Evolutionary conservation across 2,329 filamentous ascomycete species (phyloP).

Genomic region (Stemphylium lycopersici): DNA sequence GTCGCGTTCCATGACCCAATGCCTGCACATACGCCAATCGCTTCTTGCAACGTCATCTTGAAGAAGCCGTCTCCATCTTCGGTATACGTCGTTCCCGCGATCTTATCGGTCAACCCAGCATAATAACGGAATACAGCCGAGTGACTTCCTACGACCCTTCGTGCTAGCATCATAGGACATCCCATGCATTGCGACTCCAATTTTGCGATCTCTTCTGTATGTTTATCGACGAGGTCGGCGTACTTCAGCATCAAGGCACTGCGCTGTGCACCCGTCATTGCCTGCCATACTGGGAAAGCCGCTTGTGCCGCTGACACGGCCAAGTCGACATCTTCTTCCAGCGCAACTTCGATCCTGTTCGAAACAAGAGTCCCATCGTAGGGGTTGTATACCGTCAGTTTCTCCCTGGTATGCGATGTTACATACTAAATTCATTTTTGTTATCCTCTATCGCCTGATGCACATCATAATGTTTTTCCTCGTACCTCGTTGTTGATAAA

Average conservation of each 20-base stretch:
- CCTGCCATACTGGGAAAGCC: constrained; percentile 32
- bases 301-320: constrained; percentile 33
- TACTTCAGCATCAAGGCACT: constrained; percentile 30
- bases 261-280: constrained; percentile 28
- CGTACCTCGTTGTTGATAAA: constrained; percentile 40
- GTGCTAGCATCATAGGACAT: constrained; percentile 14
- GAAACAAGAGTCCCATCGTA: constrained; percentile 32
- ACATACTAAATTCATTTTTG: constrained; percentile 22
- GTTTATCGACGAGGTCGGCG: constrained; percentile 32
- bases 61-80: background rate
- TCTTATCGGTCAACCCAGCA: constrained; percentile 27
- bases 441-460: background rate
- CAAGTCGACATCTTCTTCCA: constrained; percentile 31
- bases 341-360: constrained; percentile 30
- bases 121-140: background rate
- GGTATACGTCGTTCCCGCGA: constrained; percentile 17
- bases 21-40: constrained; percentile 38
- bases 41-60: constrained; percentile 19
- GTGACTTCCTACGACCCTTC: constrained; percentile 9
- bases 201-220: constrained; percentile 12
- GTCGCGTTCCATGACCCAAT: constrained; percentile 41
- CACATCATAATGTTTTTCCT: background rate
- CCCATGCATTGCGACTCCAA: constrained; percentile 28
- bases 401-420: constrained; percentile 28
- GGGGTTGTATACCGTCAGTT: constrained; percentile 32